These are phyloP conservation scores for Flaveria ramosissima DNA, from an alignment of 129 eudicot genomes.

Conservation along the genomic window DNA sequence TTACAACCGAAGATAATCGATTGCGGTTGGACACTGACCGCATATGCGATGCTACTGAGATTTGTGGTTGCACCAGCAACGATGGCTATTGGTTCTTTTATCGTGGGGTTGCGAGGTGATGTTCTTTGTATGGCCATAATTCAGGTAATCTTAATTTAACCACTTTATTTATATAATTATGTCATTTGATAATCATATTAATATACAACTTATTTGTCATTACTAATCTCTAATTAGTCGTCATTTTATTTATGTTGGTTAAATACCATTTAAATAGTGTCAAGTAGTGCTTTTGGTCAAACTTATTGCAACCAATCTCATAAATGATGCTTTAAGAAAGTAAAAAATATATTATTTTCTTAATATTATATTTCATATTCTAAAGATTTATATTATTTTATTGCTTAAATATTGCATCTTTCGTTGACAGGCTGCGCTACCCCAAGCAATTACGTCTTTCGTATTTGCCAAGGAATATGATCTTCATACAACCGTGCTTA, in stretches of 20 bases:
- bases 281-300: too few species aligned
- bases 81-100: slow-evolving; percentile 45
- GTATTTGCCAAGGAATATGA: slow-evolving; percentile 71
- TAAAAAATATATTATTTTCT: too few species aligned
- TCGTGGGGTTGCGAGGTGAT: slow-evolving; percentile 51
- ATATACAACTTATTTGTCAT: too few species aligned
- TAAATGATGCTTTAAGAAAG: too few species aligned
- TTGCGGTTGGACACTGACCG: slow-evolving; percentile 50
- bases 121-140: slow-evolving; percentile 56
- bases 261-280: too few species aligned
- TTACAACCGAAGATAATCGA: slow-evolving; percentile 60
- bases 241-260: too few species aligned
- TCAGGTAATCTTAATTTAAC: slow-evolving; percentile 42
- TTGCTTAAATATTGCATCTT: too few species aligned
- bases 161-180: neutral
- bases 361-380: too few species aligned
- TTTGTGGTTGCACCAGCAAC: slow-evolving; percentile 58
- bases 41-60: slow-evolving; percentile 52
- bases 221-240: too few species aligned
- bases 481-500: slow-evolving; percentile 62
- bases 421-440: slow-evolving; percentile 57
- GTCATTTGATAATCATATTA: neutral
- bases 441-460: slow-evolving; percentile 61
- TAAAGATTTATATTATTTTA: too few species aligned
- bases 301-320: too few species aligned